phyloP scores from a whole-genome alignment of 2,329 filamentous ascomycete genomes.

The Curvularia sp. region DNA sequence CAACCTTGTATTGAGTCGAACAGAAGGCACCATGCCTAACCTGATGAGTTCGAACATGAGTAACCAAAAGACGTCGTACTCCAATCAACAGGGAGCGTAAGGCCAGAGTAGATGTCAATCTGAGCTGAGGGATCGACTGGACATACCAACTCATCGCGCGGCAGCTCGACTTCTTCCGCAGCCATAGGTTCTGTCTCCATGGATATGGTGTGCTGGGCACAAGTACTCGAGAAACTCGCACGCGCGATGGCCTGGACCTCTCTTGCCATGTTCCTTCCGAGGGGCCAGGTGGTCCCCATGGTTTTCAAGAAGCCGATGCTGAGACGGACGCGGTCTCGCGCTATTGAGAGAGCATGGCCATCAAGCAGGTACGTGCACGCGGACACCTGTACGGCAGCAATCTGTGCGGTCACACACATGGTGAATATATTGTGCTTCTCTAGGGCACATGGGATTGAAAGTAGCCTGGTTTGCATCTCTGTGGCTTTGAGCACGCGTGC shows the following conservation, averaged over 20 bases:
- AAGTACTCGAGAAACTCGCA: slow-evolving; percentile 60
- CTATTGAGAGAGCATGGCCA: slow-evolving; percentile 67
- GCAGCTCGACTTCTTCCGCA: slow-evolving; percentile 38
- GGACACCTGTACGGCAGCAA: slow-evolving; percentile 58
- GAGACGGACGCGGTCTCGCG: slow-evolving; percentile 76
- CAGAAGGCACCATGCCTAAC: slow-evolving; percentile 8
- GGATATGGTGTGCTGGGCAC: slow-evolving; percentile 18
- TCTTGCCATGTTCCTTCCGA: slow-evolving; percentile 71
- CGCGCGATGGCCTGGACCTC: slow-evolving; percentile 78
- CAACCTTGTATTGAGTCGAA: not conserved
- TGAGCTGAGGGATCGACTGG: slow-evolving; percentile 39
- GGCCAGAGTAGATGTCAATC: slow-evolving; percentile 45
- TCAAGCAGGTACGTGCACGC: slow-evolving; percentile 64
- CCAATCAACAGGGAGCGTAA: slow-evolving; percentile 37
- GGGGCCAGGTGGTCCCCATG: slow-evolving; percentile 72
- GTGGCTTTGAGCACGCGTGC: slow-evolving; percentile 80
- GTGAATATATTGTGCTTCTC: slow-evolving; percentile 67
- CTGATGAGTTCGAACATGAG: slow-evolving; percentile 22
- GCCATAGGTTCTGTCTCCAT: slow-evolving; percentile 19
- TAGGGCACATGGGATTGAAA: slow-evolving; percentile 74
- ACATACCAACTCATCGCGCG: slow-evolving; percentile 41
- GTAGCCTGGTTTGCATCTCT: slow-evolving; percentile 75
- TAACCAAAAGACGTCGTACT: slow-evolving; percentile 22
- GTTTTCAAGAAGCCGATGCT: slow-evolving; percentile 77
- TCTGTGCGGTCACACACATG: slow-evolving; percentile 39